Conservation (phyloP, 345 rosid species). For the Conringia planisiliqua region DNA sequence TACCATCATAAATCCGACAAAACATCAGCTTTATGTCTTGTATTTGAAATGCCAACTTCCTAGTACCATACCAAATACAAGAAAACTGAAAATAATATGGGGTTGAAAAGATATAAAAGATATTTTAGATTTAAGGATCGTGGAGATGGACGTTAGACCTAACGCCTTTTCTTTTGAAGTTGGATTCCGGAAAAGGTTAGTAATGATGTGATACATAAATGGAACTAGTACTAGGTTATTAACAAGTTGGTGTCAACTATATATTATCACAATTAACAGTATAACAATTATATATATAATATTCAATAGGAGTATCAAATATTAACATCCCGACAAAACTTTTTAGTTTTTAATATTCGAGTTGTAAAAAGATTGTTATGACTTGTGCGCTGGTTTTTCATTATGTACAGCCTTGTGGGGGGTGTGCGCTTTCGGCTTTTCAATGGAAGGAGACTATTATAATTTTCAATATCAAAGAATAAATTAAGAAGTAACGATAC, state of each 20-base stretch:
- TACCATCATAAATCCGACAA: background rate
- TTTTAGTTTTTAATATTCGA: slow-evolving; percentile 7
- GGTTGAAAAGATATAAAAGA: background rate
- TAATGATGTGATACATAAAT: slow-evolving; percentile 18
- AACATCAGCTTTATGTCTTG: background rate
- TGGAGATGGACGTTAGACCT: background rate
- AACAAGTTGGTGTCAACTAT: slow-evolving; percentile 13
- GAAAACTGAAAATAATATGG: background rate
- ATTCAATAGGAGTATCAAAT: background rate
- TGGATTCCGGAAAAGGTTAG: slow-evolving; percentile 7
- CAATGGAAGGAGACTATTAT: slow-evolving; percentile 6
- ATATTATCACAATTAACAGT: background rate
- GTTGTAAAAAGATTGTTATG: background rate
- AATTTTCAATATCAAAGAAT: background rate
- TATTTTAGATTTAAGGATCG: slow-evolving; percentile 11
- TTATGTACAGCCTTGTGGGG: slow-evolving; percentile 5
- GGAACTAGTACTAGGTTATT: slow-evolving; percentile 33
- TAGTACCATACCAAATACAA: background rate
- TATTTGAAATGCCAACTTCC: background rate
- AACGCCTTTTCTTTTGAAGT: background rate
- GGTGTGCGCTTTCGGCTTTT: slow-evolving; percentile 20
- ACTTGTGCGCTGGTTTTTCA: slow-evolving; percentile 17
- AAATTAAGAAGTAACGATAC: background rate
- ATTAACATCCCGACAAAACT: slow-evolving; percentile 5
- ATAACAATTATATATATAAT: background rate